phyloP scores from a whole-genome alignment of 169 alveolate species.

The Plasmodium inui region DNA sequence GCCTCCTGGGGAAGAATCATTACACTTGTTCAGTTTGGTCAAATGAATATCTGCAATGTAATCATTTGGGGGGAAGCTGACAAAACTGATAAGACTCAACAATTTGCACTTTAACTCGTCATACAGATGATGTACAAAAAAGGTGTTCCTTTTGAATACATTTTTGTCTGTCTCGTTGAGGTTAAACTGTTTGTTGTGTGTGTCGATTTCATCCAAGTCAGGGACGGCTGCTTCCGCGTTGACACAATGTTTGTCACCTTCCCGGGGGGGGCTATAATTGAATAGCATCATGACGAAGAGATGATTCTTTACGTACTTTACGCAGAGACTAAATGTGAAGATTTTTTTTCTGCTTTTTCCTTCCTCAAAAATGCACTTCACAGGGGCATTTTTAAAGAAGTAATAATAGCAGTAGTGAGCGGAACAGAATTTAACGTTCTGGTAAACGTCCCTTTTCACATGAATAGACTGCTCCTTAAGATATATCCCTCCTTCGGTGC shows the following conservation, averaged over 20 bases:
- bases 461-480: constrained; percentile 30
- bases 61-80: neutral
- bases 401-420: constrained; percentile 41
- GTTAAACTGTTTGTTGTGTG: constrained; percentile 37
- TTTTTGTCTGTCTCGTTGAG: constrained; percentile 58
- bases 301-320: constrained; percentile 11
- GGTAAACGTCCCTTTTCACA: constrained; percentile 14
- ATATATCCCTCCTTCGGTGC: constrained; percentile 1
- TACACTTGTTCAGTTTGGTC: constrained; percentile 16
- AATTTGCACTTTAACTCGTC: constrained; percentile 15
- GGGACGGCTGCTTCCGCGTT: neutral
- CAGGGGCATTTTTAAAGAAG: constrained; percentile 29
- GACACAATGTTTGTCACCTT: neutral
- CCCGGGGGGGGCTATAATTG: constrained; percentile 2
- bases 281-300: neutral
- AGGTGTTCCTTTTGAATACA: constrained; percentile 52
- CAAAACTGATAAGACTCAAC: constrained; percentile 20
- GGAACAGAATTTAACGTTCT: neutral
- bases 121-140: constrained; percentile 50
- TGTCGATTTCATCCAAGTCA: constrained; percentile 14
- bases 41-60: constrained; percentile 23
- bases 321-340: constrained; percentile 12
- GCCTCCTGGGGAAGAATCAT: neutral
- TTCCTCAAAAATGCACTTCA: neutral
- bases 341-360: neutral